A percentile compares a stretch with the other conserved stretches of the same genome.
Evolutionary conservation across 495 filamentous ascomycete genomes (phyloP).

Genomic region (Tuber brumale): DNA sequence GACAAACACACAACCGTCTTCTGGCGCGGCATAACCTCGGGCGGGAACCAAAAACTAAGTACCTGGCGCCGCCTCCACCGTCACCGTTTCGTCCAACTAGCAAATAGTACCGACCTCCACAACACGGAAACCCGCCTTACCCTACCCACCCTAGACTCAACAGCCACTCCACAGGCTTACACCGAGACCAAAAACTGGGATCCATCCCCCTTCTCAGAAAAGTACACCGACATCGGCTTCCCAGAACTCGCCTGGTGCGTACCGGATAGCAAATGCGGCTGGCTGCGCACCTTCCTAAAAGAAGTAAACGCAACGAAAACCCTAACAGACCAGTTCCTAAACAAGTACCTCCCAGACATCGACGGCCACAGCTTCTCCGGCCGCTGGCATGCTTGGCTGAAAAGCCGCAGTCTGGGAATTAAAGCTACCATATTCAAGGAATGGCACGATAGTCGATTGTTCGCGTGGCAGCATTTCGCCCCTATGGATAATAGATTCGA

Average conservation of each 20-base stretch:
- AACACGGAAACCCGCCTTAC: conserved; percentile 38
- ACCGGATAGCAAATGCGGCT: conserved; percentile 40
- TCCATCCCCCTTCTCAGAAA: conserved; percentile 43
- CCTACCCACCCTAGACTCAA: conserved; percentile 8
- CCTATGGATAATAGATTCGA: conserved; percentile 77
- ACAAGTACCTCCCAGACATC: conserved; percentile 60
- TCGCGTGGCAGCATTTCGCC: conserved; percentile 70
- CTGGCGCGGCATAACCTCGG: conserved; percentile 67
- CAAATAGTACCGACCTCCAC: conserved; percentile 57
- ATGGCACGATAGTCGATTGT: conserved; percentile 65
- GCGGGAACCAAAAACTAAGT: conserved; percentile 56
- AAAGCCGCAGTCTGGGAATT: conserved; percentile 58
- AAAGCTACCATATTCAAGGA: conserved; percentile 70
- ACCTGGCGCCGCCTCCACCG: conserved; percentile 68
- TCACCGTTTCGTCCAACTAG: conserved; percentile 64
- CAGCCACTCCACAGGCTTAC: conserved; percentile 15
- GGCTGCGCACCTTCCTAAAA: conserved; percentile 21
- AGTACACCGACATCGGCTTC: conserved; percentile 47
- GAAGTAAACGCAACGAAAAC: conserved; percentile 14
- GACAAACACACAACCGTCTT: conserved; percentile 53
- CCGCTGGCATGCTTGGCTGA: conserved; percentile 61
- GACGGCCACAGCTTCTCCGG: conserved; percentile 70
- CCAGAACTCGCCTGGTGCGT: conserved; percentile 47
- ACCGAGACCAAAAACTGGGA: conserved; percentile 26
- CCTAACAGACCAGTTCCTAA: conserved; percentile 52